A percentile compares a stretch with the other conserved stretches of the same genome.
These are phyloP conservation scores for Lecanoromycetidae sp. DNA, from an alignment of 2,329 filamentous ascomycete genomes.

Conservation along the genomic window DNA sequence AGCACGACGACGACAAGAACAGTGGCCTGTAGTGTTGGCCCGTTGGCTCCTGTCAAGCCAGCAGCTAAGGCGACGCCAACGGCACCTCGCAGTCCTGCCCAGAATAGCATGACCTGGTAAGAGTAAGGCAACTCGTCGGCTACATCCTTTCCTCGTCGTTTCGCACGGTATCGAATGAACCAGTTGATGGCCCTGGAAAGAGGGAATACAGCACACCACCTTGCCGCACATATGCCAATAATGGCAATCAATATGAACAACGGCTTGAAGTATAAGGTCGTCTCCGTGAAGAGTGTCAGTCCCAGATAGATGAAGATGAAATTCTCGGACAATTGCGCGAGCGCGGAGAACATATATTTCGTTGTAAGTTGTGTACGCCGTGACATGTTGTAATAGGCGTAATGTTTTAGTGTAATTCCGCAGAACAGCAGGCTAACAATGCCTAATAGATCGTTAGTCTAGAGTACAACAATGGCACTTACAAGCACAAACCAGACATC, in stretches of 20 bases:
- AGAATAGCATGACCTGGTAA: constrained; percentile 99
- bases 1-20: constrained; percentile 96
- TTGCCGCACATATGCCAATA: constrained; percentile 77
- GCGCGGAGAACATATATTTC: constrained; percentile 92
- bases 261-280: constrained; percentile 77
- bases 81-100: constrained; percentile 88
- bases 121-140: constrained; percentile 84
- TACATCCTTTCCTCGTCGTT: constrained; percentile 60
- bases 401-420: constrained; percentile 95
- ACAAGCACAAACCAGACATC: constrained; percentile 62
- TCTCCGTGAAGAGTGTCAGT: constrained; percentile 85
- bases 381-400: constrained; percentile 99
- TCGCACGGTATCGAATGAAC: constrained; percentile 76
- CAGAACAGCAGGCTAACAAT: constrained; percentile 96
- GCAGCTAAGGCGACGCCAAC: constrained; percentile 92
- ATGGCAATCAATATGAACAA: constrained; percentile 90
- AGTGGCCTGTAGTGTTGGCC: constrained; percentile 74
- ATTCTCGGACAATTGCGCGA: constrained; percentile 92
- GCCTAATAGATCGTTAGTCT: constrained; percentile 38
- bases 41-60: constrained; percentile 65
- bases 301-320: constrained; percentile 99
- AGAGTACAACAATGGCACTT: constrained; percentile 4
- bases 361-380: constrained; percentile 92
- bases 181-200: constrained; percentile 82
- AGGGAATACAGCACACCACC: constrained; percentile 91